phyloP scores from a whole-genome alignment of 2,329 filamentous ascomycete species.

The Aspergillus oerlinghausenensis region DNA sequence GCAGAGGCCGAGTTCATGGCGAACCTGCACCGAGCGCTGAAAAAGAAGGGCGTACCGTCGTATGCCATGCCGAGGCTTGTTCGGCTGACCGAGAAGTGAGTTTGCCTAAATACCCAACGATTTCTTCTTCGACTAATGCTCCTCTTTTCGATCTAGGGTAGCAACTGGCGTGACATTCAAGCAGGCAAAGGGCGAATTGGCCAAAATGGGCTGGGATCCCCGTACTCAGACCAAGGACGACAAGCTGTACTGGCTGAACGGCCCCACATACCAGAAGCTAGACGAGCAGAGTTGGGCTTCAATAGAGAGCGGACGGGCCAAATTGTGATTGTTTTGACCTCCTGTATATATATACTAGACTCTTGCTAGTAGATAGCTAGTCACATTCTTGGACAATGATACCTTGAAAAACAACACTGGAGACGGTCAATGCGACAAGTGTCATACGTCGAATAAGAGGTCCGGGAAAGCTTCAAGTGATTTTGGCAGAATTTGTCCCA shows the following conservation, averaged over 20 bases:
- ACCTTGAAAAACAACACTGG: neutral
- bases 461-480: too few species aligned
- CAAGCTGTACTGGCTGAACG: constrained; percentile 43
- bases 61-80: constrained; percentile 47
- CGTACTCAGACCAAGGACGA: constrained; percentile 30
- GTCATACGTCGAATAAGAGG: too few species aligned
- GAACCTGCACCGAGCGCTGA: constrained; percentile 35
- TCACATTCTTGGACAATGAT: neutral
- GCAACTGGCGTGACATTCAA: constrained; percentile 49
- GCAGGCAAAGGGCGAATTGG: constrained; percentile 43
- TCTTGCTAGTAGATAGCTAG: neutral
- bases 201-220: constrained; percentile 41
- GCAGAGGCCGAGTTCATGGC: constrained; percentile 35
- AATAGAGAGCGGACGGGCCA: constrained; percentile 43
- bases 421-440: neutral
- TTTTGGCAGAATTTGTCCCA: too few species aligned
- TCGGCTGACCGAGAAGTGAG: constrained; percentile 43
- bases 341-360: neutral
- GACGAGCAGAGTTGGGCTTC: constrained; percentile 35
- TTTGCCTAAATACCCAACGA: neutral
- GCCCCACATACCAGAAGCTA: constrained; percentile 36
- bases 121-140: constrained; percentile 1
- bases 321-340: constrained; percentile 27
- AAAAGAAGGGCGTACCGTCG: constrained; percentile 42
- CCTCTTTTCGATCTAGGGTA: constrained; percentile 26